Percentiles rank a stretch among this genome's conserved stretches.
Evolutionary conservation across 768 basidiomycete genomes (phyloP).

Genomic region (Thelephora aurantiotincta): DNA sequence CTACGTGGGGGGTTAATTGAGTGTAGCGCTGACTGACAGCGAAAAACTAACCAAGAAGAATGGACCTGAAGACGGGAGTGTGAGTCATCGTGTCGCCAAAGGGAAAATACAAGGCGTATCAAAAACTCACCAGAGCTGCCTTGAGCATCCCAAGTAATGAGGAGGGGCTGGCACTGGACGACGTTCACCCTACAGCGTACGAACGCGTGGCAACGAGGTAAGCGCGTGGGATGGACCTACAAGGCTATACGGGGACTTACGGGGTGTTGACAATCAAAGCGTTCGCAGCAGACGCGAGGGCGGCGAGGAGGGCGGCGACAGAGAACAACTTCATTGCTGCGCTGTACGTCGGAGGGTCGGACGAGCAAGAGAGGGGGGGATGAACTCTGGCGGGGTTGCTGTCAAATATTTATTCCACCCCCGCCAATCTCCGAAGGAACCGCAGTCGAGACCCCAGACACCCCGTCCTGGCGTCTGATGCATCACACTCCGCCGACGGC

Average conservation of each 20-base stretch:
- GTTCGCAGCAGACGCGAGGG: constrained; percentile 30
- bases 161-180: constrained; percentile 43
- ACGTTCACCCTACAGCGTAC: constrained; percentile 25
- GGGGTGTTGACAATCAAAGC: constrained; percentile 51
- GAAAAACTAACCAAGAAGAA: constrained; percentile 44
- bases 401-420: constrained; percentile 2
- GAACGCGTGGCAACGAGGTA: not conserved
- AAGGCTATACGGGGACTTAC: constrained; percentile 26
- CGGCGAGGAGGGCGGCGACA: constrained; percentile 22
- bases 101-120: not conserved
- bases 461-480: not conserved
- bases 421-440: not conserved
- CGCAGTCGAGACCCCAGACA: not conserved
- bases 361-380: constrained; percentile 17
- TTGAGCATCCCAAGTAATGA: constrained; percentile 43
- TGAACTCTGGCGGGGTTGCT: constrained; percentile 9
- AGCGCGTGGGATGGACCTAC: constrained; percentile 3
- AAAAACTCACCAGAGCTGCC: constrained; percentile 22
- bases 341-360: constrained; percentile 10
- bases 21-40: not conserved
- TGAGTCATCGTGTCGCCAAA: constrained; percentile 4
- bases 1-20: not conserved
- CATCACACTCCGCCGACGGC: too few species aligned
- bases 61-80: constrained; percentile 26
- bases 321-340: constrained; percentile 31